Percentiles rank a stretch among this genome's conserved stretches.
Evolutionary conservation across 331 rosid species (phyloP).

Genomic region (Cydonia oblonga): DNA sequence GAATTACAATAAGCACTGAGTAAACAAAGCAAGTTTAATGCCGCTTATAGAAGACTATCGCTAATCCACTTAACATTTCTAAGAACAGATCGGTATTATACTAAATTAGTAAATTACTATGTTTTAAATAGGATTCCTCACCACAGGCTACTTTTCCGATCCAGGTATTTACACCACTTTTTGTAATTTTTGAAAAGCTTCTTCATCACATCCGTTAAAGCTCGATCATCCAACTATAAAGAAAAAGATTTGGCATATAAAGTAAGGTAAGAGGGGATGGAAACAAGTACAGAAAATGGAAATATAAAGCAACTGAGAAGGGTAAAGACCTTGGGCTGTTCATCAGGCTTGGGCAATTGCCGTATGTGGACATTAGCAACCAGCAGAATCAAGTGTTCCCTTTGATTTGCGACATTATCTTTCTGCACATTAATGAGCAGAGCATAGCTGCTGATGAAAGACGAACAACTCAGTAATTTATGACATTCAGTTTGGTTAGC

Average conservation of each 20-base stretch:
- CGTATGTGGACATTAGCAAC: constrained; percentile 87
- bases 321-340: constrained; percentile 54
- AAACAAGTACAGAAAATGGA: constrained; percentile 5
- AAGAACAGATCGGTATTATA: not conserved
- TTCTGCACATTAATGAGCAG: constrained; percentile 40
- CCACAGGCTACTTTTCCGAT: constrained; percentile 98
- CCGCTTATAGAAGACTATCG: not conserved
- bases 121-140: constrained; percentile 28
- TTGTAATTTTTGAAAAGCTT: constrained; percentile 84
- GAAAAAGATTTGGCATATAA: not conserved
- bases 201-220: constrained; percentile 82
- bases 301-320: constrained; percentile 9
- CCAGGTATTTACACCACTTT: constrained; percentile 90
- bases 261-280: constrained; percentile 1
- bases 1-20: not conserved
- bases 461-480: constrained; percentile 6
- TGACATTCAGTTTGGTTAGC: constrained; percentile 2
- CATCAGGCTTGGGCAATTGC: constrained; percentile 53
- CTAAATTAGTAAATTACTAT: not conserved
- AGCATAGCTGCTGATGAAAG: constrained; percentile 6
- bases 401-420: constrained; percentile 84
- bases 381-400: constrained; percentile 93
- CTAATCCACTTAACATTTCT: not conserved
- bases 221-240: constrained; percentile 70
- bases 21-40: not conserved